These are phyloP conservation scores for Galeopsis tetrahit DNA, from an alignment of 257 asterid genomes.

Conservation along the genomic window DNA sequence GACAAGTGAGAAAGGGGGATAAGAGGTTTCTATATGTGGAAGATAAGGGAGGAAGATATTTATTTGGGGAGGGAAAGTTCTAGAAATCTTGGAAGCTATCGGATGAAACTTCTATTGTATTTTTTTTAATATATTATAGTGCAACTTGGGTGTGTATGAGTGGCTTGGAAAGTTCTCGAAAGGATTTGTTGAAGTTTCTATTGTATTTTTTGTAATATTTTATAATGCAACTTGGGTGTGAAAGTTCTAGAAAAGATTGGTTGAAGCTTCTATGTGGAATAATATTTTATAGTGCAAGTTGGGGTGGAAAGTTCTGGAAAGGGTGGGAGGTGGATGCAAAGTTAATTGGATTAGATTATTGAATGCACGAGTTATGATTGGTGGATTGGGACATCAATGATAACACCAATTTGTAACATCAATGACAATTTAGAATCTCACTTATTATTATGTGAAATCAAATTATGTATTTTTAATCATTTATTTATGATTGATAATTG, in stretches of 20 bases:
- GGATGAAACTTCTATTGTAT: slow-evolving; percentile 26
- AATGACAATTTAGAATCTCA: too few species aligned
- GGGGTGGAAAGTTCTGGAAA: slow-evolving; percentile 53
- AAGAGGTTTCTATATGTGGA: not conserved
- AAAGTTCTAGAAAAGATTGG: slow-evolving; percentile 58
- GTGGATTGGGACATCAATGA: slow-evolving; percentile 29
- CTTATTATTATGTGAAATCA: not conserved
- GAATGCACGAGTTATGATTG: slow-evolving; percentile 30
- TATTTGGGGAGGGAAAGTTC: slow-evolving; percentile 49
- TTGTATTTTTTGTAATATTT: too few species aligned
- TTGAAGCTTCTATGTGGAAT: slow-evolving; percentile 32
- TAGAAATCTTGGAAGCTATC: slow-evolving; percentile 36
- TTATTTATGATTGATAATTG: too few species aligned
- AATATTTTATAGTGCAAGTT: not conserved
- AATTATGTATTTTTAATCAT: not conserved
- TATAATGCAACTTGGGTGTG: slow-evolving; percentile 3
- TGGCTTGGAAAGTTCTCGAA: too few species aligned
- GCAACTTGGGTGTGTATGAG: too few species aligned
- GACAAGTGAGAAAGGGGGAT: not conserved
- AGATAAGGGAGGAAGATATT: slow-evolving; percentile 9
- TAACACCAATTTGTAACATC: not conserved
- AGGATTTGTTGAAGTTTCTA: too few species aligned
- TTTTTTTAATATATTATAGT: not conserved
- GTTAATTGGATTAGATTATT: not conserved
- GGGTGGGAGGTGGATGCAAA: slow-evolving; percentile 8